Percentiles rank a stretch among this genome's conserved stretches.
phyloP scores from a whole-genome alignment of 2,329 filamentous ascomycete species.

The Lecanoromycetidae sp. region DNA sequence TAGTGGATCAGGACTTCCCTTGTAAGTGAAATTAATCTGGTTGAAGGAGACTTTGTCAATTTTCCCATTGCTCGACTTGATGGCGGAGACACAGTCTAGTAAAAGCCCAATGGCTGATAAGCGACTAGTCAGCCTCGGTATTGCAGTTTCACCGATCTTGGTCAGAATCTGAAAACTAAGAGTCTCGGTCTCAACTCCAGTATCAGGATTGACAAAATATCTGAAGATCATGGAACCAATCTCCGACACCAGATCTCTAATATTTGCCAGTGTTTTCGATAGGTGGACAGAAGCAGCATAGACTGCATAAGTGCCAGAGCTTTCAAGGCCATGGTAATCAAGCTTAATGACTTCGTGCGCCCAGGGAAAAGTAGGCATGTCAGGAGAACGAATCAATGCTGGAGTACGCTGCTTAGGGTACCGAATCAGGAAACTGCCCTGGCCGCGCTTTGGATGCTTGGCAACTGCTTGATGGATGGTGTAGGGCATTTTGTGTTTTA shows the following conservation, averaged over 20 bases:
- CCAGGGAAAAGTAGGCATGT: constrained; percentile 33
- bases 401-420: constrained; percentile 16
- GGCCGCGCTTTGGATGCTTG: not conserved
- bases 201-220: too few species aligned
- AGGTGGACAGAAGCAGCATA: constrained; percentile 25
- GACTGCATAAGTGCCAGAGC: constrained; percentile 17
- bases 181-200: too few species aligned
- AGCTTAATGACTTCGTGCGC: constrained; percentile 48
- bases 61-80: constrained; percentile 46
- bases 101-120: constrained; percentile 58
- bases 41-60: constrained; percentile 50
- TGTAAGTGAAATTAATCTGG: constrained; percentile 59
- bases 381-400: not conserved
- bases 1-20: constrained; percentile 30
- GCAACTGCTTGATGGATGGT: constrained; percentile 5
- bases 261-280: constrained; percentile 30
- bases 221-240: constrained; percentile 55
- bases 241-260: constrained; percentile 42
- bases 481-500: constrained; percentile 6
- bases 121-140: constrained; percentile 47
- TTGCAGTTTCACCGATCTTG: constrained; percentile 21
- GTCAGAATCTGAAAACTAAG: constrained; percentile 41
- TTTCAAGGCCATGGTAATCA: constrained; percentile 37
- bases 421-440: constrained; percentile 24
- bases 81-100: constrained; percentile 55